Base-by-base conservation (phyloP, 2,329 filamentous ascomycete genomes). In the Colletotrichum viniferum region DNA sequence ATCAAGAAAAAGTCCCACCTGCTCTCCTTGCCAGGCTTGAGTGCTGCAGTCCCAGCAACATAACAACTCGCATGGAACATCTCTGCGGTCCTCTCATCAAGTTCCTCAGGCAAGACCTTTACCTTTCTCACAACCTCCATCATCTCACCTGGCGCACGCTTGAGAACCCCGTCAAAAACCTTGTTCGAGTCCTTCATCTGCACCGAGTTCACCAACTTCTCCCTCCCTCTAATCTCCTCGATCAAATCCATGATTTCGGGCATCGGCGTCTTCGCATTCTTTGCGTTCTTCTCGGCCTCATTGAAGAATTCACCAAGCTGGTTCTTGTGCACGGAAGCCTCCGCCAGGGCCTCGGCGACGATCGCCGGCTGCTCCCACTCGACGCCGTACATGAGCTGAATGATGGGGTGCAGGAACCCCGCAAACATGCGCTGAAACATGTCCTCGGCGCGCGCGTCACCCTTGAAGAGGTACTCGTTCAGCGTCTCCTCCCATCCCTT, bases 281-380 rank as follows among this genome's bases (percentile, higher is more conserved):
- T 77, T 7, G 88, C 87, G 2, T 83, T 84, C 64, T 86, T 81
- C 78, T 94, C 92, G 9, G 89, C 85, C 1, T 82, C 83, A 2
- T 87, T 76, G 32, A 97, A 86, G 76, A 93, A 90, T 0, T 82
- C 77, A 2, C 84, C 85, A 3, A 94, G 86, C 83, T 89, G 89
- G 58, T 88, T 84, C 8, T 88, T 85, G 80, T 97, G 95, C 3
- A 95, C 90, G 9, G 93, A 91, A 2, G 94, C 88, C 85, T 97
- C 93, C 1, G 96, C 95, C 21, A 98, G 90, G 1, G 87, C 95
- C 84, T 96, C 91, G 7, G 95, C 95, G 32, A 98, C 88, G 74
- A 98, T 92, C 48, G 94, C 94, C 3, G 95, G 95, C 81, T 98
- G 95, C 12, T 89, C 83, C 86, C 95, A 98, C 81, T 98, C 95